These are phyloP conservation scores for Rubia tinctorum DNA, from an alignment of 305 asterid genomes.

Conservation along the genomic window DNA sequence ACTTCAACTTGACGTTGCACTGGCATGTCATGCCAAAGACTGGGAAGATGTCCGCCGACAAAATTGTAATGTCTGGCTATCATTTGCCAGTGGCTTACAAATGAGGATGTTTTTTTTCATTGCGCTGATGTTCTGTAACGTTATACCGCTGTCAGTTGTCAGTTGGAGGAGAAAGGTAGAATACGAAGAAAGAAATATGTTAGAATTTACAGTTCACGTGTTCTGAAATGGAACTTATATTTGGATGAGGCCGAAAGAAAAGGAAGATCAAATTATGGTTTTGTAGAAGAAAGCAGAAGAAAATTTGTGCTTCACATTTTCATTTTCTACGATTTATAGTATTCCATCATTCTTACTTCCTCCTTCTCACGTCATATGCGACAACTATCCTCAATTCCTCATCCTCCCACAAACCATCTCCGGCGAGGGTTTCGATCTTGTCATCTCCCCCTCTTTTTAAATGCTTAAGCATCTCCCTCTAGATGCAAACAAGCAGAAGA, in stretches of 20 bases:
- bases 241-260: not conserved
- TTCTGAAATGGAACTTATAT: not conserved
- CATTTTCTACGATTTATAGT: no score
- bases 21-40: conserved; percentile 99
- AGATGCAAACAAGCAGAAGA: no score
- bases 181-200: not conserved
- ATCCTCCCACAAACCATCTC: no score
- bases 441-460: no score
- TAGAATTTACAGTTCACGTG: not conserved
- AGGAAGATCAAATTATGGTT: not conserved
- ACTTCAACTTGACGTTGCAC: conserved; percentile 78
- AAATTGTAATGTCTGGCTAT: conserved; percentile 79
- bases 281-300: not conserved
- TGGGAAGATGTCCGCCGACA: conserved; percentile 91
- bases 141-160: not conserved
- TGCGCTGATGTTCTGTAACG: not conserved
- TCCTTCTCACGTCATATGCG: no score
- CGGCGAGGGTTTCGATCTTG: no score
- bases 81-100: conserved; percentile 68
- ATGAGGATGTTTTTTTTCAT: conserved; percentile 23
- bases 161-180: no score
- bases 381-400: no score
- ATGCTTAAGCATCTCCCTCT: no score
- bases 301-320: not conserved
- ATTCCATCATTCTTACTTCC: no score